Percentiles rank a stretch among this genome's conserved stretches.
Evolutionary conservation across 169 alveolate genomes (phyloP).

Genomic region (Plasmodium chabaudi): DNA sequence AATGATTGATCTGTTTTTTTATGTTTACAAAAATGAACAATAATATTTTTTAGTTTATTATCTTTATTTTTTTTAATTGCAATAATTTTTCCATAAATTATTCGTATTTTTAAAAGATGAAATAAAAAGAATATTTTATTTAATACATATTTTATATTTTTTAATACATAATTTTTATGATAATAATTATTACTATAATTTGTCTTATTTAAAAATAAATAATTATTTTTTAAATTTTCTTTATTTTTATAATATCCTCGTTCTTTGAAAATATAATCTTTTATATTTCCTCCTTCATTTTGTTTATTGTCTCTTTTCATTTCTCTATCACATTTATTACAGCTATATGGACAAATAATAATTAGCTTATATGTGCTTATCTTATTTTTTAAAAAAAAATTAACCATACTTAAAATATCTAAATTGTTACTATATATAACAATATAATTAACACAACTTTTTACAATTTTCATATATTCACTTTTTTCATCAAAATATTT

Average conservation of each 20-base stretch:
- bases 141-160: constrained; percentile 27
- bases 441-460: constrained; percentile 54
- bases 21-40: constrained; percentile 52
- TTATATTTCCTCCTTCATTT: not conserved
- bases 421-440: constrained; percentile 49
- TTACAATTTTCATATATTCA: constrained; percentile 52
- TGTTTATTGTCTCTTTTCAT: not conserved
- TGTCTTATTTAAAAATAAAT: constrained; percentile 18
- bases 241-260: constrained; percentile 31
- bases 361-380: constrained; percentile 27
- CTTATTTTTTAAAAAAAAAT: constrained; percentile 32
- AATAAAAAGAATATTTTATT: constrained; percentile 40
- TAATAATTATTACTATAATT: constrained; percentile 4
- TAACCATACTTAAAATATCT: constrained; percentile 34
- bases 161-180: constrained; percentile 30
- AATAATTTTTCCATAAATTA: constrained; percentile 47
- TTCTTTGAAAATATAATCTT: constrained; percentile 5
- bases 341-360: constrained; percentile 46
- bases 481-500: constrained; percentile 44
- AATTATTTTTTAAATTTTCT: constrained; percentile 25
- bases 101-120: constrained; percentile 49
- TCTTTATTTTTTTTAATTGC: constrained; percentile 48
- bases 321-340: constrained; percentile 29
- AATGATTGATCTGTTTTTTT: constrained; percentile 18
- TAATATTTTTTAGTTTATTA: constrained; percentile 13